Conservation (phyloP, 2,329 filamentous ascomycete genomes). For the Helotiales sp. region DNA sequence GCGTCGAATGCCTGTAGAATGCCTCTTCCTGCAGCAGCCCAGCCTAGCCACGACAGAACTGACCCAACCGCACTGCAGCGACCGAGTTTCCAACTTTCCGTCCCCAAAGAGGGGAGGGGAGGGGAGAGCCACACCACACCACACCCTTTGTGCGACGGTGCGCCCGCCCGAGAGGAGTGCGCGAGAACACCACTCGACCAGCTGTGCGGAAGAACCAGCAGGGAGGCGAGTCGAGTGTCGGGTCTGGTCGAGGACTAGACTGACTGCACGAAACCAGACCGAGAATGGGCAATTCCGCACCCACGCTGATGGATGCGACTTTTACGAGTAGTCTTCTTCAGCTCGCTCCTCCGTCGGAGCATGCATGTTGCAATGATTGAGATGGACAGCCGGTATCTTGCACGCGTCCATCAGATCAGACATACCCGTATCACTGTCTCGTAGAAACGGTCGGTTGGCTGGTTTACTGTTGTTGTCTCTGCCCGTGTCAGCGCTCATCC, state of each 20-base stretch:
- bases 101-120: not conserved
- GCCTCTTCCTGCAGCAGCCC: not conserved
- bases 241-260: not conserved
- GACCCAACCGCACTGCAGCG: not conserved
- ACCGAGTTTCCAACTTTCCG: not conserved
- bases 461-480: not conserved
- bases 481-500: not conserved
- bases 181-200: not conserved
- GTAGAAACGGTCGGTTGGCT: not conserved
- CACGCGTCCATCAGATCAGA: not conserved
- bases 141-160: not conserved
- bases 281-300: not conserved
- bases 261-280: not conserved
- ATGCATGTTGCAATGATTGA: not conserved
- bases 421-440: not conserved
- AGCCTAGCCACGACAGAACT: not conserved
- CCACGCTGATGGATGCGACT: not conserved
- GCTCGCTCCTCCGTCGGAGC: not conserved
- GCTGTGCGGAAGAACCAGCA: not conserved
- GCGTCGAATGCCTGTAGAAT: conserved; percentile 9
- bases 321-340: not conserved
- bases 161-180: not conserved
- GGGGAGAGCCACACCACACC: not conserved
- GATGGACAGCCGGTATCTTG: not conserved
- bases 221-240: not conserved